Percentiles rank a stretch among this genome's conserved stretches.
Conservation (phyloP, 768 basidiomycete species). For the Tephrocybe sp. region DNA sequence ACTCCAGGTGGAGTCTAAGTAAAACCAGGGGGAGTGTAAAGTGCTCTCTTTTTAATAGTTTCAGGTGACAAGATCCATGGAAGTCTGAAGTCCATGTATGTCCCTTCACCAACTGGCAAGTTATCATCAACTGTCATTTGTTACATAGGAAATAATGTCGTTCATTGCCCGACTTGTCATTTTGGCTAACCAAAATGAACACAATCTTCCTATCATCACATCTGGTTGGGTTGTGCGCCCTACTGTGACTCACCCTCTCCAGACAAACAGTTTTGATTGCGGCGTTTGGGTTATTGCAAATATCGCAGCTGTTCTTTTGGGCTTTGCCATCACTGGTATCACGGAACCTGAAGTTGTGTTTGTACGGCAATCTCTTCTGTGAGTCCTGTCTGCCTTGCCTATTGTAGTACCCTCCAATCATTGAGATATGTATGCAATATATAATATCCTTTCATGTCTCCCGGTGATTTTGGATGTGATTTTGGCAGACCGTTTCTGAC, state of each 20-base stretch:
- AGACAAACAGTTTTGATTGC: background rate
- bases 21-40: too few relatives aligned
- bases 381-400: too few relatives aligned
- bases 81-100: background rate
- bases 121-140: too few relatives aligned
- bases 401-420: too few relatives aligned
- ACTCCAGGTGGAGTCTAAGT: too few relatives aligned
- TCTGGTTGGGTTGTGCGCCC: background rate
- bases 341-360: background rate
- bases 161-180: background rate
- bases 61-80: constrained; percentile 14
- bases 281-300: background rate
- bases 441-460: too few relatives aligned
- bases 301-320: background rate
- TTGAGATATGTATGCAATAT: too few relatives aligned
- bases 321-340: background rate
- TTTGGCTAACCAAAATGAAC: background rate
- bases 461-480: too few relatives aligned
- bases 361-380: background rate
- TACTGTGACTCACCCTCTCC: background rate
- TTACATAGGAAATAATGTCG: too few relatives aligned
- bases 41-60: constrained; percentile 35
- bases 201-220: background rate
- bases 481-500: too few relatives aligned
- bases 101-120: too few relatives aligned